phyloP scores from a whole-genome alignment of 805 yeast genomes.

The Ogataea parapolymorpha region DNA sequence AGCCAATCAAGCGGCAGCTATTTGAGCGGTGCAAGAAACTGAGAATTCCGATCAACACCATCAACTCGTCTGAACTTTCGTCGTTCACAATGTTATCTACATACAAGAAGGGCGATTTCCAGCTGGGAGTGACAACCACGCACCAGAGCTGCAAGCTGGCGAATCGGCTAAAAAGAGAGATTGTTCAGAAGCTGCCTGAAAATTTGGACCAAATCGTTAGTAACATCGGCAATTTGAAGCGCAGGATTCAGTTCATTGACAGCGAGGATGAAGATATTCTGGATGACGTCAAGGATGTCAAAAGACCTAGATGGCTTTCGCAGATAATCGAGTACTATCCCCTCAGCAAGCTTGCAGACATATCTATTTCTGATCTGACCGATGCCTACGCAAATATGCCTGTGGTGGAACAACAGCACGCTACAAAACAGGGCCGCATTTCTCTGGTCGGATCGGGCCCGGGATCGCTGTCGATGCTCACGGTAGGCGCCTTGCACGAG shows the following conservation, averaged over 20 bases:
- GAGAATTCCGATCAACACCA: slow-evolving; percentile 80
- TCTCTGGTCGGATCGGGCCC: slow-evolving; percentile 95
- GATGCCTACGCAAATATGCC: slow-evolving; percentile 18
- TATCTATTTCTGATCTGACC: slow-evolving; percentile 58
- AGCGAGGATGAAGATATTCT: slow-evolving; percentile 33
- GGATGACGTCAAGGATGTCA: slow-evolving; percentile 46
- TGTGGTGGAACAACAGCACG: neutral
- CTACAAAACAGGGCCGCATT: slow-evolving; percentile 47
- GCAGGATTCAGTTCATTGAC: slow-evolving; percentile 52
- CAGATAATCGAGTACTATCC: slow-evolving; percentile 93
- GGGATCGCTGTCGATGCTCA: slow-evolving; percentile 77
- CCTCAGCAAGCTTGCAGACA: slow-evolving; percentile 53
- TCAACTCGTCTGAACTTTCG: slow-evolving; percentile 68
- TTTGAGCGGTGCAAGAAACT: slow-evolving; percentile 50
- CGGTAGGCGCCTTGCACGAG: slow-evolving; percentile 79
- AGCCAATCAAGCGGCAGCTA: slow-evolving; percentile 38
- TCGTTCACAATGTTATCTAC: slow-evolving; percentile 77
- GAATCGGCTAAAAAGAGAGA: slow-evolving; percentile 70
- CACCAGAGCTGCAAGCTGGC: slow-evolving; percentile 91
- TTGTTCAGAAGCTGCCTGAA: slow-evolving; percentile 60
- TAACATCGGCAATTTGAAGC: slow-evolving; percentile 66
- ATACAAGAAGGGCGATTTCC: slow-evolving; percentile 66
- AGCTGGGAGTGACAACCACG: slow-evolving; percentile 77
- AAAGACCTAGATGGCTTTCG: slow-evolving; percentile 78
- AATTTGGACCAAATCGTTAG: slow-evolving; percentile 67